A percentile compares a stretch with the other conserved stretches of the same genome.
Conservation (phyloP, 2,329 filamentous ascomycete genomes). For the Aspergillus sp. region DNA sequence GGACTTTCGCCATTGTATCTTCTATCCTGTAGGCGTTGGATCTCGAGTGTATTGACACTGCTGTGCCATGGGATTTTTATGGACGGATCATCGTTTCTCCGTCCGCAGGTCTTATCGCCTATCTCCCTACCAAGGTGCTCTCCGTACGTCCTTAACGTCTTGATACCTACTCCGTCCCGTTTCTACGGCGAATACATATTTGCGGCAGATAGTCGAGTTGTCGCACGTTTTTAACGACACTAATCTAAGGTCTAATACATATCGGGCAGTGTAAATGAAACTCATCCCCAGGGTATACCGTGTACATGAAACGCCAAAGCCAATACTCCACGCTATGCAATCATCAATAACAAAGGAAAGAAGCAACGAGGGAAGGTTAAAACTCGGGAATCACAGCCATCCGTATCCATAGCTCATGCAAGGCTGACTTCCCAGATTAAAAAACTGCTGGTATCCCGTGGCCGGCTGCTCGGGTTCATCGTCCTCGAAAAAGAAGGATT, state of each 20-base stretch:
- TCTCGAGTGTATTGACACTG: not conserved
- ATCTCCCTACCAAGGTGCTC: not conserved
- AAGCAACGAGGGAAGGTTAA: constrained; percentile 7
- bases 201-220: not conserved
- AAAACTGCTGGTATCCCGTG: constrained; percentile 24
- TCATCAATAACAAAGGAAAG: constrained; percentile 14
- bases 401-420: constrained; percentile 37
- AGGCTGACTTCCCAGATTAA: constrained; percentile 25
- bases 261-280: constrained; percentile 10
- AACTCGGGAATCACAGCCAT: constrained; percentile 26
- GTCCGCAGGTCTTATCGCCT: not conserved
- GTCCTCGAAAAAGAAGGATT: constrained; percentile 36
- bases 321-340: constrained; percentile 36
- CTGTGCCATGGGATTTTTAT: constrained; percentile 18
- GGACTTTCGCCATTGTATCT: constrained; percentile 37
- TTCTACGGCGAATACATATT: too few relatives aligned
- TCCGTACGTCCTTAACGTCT: too few relatives aligned
- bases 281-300: constrained; percentile 25
- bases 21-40: not conserved
- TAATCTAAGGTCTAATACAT: constrained; percentile 14
- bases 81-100: constrained; percentile 19
- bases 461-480: constrained; percentile 24
- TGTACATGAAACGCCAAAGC: constrained; percentile 21
- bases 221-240: constrained; percentile 6
- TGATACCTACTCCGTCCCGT: too few relatives aligned